These are phyloP conservation scores for Dryas octopetala DNA, from an alignment of 306 rosid genomes.

Conservation along the genomic window DNA sequence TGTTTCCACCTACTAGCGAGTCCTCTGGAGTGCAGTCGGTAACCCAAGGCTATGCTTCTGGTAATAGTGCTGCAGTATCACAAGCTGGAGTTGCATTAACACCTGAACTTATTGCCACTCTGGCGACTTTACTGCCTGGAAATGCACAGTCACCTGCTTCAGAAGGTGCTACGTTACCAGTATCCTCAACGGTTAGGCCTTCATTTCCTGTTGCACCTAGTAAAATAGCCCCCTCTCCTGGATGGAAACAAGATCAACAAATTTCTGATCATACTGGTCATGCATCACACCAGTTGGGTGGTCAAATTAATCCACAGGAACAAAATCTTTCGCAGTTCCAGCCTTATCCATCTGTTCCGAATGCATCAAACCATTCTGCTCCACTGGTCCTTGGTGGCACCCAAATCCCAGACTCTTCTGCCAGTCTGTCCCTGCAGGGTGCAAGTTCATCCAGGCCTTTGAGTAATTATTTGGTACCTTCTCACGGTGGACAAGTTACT, in stretches of 20 bases:
- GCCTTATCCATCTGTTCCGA: constrained; percentile 64
- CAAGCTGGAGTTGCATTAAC: constrained; percentile 83
- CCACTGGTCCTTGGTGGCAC: constrained; percentile 53
- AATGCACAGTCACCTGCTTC: constrained; percentile 54
- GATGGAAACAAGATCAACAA: constrained; percentile 82
- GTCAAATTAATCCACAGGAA: constrained; percentile 51
- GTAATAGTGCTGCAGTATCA: constrained; percentile 45
- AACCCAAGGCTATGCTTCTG: constrained; percentile 53
- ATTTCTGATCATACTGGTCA: constrained; percentile 55
- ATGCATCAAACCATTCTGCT: constrained; percentile 46
- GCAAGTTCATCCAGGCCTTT: constrained; percentile 57
- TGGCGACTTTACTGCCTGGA: constrained; percentile 74
- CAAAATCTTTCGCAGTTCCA: constrained; percentile 54
- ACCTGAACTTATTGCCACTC: constrained; percentile 93
- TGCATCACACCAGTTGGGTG: constrained; percentile 60
- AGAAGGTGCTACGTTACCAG: constrained; percentile 54
- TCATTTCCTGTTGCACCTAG: constrained; percentile 46
- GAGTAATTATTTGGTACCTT: constrained; percentile 44
- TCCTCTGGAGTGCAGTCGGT: constrained; percentile 53
- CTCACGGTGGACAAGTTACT: constrained; percentile 59
- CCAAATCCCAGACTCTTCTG: constrained; percentile 58
- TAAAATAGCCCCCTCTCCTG: constrained; percentile 52
- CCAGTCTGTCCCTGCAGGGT: constrained; percentile 49
- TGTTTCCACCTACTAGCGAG: constrained; percentile 48
- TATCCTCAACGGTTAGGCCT: constrained; percentile 52